These are phyloP conservation scores for Xylariales sp. DNA, from an alignment of 2,329 filamentous ascomycete species.

Conservation along the genomic window DNA sequence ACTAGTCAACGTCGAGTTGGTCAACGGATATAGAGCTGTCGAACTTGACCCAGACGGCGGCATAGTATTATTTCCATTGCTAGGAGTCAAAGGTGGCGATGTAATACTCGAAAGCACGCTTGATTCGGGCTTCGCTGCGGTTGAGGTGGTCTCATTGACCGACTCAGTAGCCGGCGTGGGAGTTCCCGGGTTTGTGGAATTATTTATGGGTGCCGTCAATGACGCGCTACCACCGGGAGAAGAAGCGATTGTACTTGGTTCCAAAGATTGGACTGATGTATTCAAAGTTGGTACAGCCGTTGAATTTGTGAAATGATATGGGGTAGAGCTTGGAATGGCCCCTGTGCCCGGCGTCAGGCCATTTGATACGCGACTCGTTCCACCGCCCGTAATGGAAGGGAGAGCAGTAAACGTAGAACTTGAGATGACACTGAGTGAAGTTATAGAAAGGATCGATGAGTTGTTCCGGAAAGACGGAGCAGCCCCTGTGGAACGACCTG, in stretches of 20 bases:
- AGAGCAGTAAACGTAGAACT: conserved; percentile 4
- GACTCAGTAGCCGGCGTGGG: conserved; percentile 8
- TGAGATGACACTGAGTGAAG: conserved; percentile 11
- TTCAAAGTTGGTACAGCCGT: conserved; percentile 6
- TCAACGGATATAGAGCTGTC: conserved; percentile 22
- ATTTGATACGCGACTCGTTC: neutral
- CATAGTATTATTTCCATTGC: conserved; percentile 3
- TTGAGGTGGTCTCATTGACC: neutral
- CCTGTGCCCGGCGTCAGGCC: conserved; percentile 5
- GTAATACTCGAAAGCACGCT: conserved; percentile 8
- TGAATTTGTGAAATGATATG: conserved; percentile 17
- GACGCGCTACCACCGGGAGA: neutral
- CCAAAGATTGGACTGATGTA: neutral
- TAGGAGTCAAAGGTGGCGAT: conserved; percentile 13
- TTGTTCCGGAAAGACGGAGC: conserved; percentile 1
- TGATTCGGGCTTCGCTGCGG: neutral
- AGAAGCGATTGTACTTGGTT: conserved; percentile 2
- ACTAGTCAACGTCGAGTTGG: conserved; percentile 18
- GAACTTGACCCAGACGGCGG: conserved; percentile 12
- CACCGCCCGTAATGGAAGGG: neutral
- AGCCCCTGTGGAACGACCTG: neutral
- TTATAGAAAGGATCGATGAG: neutral
- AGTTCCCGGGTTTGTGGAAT: conserved; percentile 9
- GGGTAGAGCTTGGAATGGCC: conserved; percentile 3
- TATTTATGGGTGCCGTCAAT: neutral